Evolutionary conservation across 495 filamentous ascomycete genomes (phyloP), one percentile per base, ranked within the genome.

Genomic region (Penicillium ucsense): DNA sequence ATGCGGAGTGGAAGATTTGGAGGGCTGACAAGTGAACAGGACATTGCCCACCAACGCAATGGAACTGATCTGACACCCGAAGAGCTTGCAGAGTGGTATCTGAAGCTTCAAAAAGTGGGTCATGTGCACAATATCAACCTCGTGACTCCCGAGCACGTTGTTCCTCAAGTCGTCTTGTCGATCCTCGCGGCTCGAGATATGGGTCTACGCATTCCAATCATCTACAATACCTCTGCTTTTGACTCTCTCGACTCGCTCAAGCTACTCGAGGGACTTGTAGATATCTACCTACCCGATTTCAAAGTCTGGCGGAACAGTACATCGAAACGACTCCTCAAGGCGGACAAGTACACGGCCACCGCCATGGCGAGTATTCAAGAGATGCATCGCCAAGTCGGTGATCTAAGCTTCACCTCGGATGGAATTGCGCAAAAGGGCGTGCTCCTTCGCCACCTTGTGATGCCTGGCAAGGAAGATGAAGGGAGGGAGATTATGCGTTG

Each of bases 251-350:
- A 75, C 0, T 85, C 80, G 0, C 59, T 89, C 0, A 60, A 77
- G 34, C 66, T 89, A 3, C 67, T 89, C 38, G 81, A 88, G 52
- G 86, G 85, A 0, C 68, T 89, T 7, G 77, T 89, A 0, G 85
- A 89, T 59, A 85, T 89, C 37, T 89, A 88, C 59, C 68, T 89
- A 6, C 79, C 85, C 0, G 85, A 89, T 52, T 88, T 89, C 70
- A 89, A 89, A 54, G 79, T 87, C 4, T 89, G 85, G 85, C 71
- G 68, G 9, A 58, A 62, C 11, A 62, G 47, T 6, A 83, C 81
- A 4, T 82, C 81, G n/a, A 79, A 73, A 40, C 72, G 85, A 0
- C 66, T 89, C 29, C 69, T 89, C 10, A 89, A 89, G 53, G 84
- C 78, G 4, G 84, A 86, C 20, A 72, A 86, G 57, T 88, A 89